phyloP scores from a whole-genome alignment of 169 alveolate genomes.

The Amoebophrya sp. region DNA sequence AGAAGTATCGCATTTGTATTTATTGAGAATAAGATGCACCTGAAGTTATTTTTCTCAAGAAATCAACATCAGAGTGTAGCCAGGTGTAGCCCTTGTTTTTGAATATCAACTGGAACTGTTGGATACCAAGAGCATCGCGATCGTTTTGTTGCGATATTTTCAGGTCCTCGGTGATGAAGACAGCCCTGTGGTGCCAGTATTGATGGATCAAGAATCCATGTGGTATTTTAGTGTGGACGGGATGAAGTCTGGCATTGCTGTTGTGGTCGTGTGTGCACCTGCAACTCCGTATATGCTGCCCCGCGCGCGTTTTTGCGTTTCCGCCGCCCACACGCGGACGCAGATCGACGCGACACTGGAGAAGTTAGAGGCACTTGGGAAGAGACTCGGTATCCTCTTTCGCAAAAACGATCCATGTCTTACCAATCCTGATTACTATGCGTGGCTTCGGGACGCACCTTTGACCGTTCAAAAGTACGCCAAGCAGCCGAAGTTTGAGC shows the following conservation, averaged over 20 bases:
- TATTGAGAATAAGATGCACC: too few species aligned
- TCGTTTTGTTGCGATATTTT: too few species aligned
- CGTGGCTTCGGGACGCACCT: constrained; percentile 1
- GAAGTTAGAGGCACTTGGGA: not conserved
- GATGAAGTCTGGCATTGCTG: not conserved
- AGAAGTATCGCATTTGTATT: too few species aligned
- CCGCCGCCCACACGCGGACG: constrained; percentile 32
- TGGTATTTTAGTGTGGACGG: not conserved
- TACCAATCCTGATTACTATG: not conserved
- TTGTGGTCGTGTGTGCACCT: constrained; percentile 23
- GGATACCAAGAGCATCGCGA: too few species aligned
- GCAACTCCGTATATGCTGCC: constrained; percentile 35
- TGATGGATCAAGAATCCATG: constrained; percentile 20
- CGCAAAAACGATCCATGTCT: not conserved
- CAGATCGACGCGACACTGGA: constrained; percentile 26
- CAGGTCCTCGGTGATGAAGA: constrained; percentile 31
- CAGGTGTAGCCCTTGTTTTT: too few species aligned
- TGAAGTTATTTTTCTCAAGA: too few species aligned
- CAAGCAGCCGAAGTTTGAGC: not conserved
- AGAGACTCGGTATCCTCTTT: constrained; percentile 8
- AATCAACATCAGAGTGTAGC: too few species aligned
- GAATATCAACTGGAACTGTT: too few species aligned
- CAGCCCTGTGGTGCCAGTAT: constrained; percentile 13
- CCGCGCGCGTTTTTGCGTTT: constrained; percentile 36
- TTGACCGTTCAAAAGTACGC: not conserved